Conservation (phyloP, 176 grass and related monocot genomes). For the Oryza punctata region DNA sequence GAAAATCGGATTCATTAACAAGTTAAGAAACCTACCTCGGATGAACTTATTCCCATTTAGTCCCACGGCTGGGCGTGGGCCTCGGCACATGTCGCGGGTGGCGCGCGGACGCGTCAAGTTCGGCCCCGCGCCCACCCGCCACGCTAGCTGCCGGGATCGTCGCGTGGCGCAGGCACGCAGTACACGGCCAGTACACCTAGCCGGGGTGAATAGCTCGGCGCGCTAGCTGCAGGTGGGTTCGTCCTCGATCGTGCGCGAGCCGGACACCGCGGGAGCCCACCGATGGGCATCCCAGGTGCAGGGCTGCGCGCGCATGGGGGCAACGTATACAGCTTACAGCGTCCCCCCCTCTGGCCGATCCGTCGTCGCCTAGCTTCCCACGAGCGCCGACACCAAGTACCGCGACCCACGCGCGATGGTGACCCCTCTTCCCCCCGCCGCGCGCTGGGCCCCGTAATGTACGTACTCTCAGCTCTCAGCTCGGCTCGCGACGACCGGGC, state of each 20-base stretch:
- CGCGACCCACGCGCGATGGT: constrained; percentile 52
- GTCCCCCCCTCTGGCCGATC: not conserved
- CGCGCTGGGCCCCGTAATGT: not conserved
- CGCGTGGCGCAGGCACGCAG: not conserved
- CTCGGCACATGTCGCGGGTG: too few species aligned
- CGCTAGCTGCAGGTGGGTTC: not conserved
- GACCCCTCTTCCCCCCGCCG: not conserved
- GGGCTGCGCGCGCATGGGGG: too few species aligned
- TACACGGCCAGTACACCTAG: not conserved
- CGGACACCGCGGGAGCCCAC: too few species aligned
- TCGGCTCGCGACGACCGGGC: not conserved
- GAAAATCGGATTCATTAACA: too few species aligned
- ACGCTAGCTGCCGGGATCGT: not conserved
- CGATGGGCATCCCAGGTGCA: not conserved
- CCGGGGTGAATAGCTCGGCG: not conserved
- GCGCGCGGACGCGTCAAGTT: too few species aligned
- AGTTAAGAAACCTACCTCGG: too few species aligned
- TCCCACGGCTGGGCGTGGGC: too few species aligned
- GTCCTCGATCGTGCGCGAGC: too few species aligned
- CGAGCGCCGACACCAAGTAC: constrained; percentile 52
- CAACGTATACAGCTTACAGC: too few species aligned
- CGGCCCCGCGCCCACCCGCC: too few species aligned
- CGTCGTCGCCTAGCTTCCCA: not conserved
- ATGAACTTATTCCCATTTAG: too few species aligned
- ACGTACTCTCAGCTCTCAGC: too few species aligned